These are phyloP conservation scores for Ceratobasidium sp. DNA, from an alignment of 1,284 basidiomycete species.

Conservation along the genomic window DNA sequence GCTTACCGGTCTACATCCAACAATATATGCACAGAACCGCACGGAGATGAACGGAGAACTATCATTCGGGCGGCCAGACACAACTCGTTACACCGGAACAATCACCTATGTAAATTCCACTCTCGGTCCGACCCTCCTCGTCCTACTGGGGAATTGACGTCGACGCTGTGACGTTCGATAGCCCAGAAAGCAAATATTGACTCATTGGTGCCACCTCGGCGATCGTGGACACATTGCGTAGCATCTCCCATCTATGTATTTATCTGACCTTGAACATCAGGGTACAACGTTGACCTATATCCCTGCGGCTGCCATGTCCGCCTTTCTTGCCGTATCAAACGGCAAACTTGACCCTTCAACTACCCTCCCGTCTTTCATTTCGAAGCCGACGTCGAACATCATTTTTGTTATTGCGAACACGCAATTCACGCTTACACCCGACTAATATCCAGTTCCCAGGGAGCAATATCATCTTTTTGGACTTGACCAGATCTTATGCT, in stretches of 20 bases:
- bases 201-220: neutral
- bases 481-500: neutral
- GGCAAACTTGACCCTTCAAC: conserved; percentile 10
- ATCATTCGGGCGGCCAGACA: conserved; percentile 38
- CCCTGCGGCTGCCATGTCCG: conserved; percentile 20
- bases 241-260: neutral
- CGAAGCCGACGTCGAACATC: conserved; percentile 5
- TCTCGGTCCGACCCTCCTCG: conserved; percentile 22
- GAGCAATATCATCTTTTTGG: conserved; percentile 25
- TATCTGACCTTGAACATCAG: neutral
- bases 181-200: neutral
- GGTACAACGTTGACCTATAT: conserved; percentile 37
- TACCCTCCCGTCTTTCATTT: neutral
- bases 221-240: conserved; percentile 33
- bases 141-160: conserved; percentile 36
- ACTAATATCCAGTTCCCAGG: conserved; percentile 30
- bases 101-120: conserved; percentile 36
- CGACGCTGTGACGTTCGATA: conserved; percentile 22
- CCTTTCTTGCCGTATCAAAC: conserved; percentile 15
- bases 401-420: conserved; percentile 8
- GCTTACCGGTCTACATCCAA: conserved; percentile 8
- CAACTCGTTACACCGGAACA: conserved; percentile 32
- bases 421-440: conserved; percentile 27
- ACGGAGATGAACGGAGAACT: conserved; percentile 39
- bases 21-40: conserved; percentile 2